Conservation (phyloP, 2,329 filamentous ascomycete species). For the Cladosporium oxysporum region DNA sequence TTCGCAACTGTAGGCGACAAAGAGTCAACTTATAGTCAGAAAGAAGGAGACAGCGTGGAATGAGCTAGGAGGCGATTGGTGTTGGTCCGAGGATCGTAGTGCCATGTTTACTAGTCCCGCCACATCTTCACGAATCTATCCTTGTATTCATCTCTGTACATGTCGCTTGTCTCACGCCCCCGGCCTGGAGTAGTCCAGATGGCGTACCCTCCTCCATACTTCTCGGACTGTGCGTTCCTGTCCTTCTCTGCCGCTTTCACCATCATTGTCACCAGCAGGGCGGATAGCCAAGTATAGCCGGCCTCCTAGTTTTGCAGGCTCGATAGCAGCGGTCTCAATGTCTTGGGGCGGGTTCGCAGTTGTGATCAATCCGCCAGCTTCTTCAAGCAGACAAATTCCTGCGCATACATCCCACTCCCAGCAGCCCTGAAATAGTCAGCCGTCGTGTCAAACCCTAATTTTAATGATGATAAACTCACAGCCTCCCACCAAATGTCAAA, state of each 20-base stretch:
- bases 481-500: conserved; percentile 85
- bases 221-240: conserved; percentile 72
- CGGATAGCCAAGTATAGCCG: conserved; percentile 72
- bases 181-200: conserved; percentile 67
- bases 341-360: conserved; percentile 70
- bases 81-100: neutral
- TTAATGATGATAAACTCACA: conserved; percentile 22
- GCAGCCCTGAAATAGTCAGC: conserved; percentile 46
- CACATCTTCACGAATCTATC: neutral
- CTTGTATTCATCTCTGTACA: neutral
- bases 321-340: conserved; percentile 56
- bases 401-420: conserved; percentile 85
- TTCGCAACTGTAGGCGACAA: neutral
- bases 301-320: conserved; percentile 64
- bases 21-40: conserved; percentile 1
- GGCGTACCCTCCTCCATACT: conserved; percentile 68
- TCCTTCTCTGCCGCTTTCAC: conserved; percentile 64
- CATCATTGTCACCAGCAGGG: conserved; percentile 62
- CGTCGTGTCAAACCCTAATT: neutral
- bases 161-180: conserved; percentile 44
- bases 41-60: neutral
- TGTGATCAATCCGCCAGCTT: conserved; percentile 73
- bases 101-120: neutral
- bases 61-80: neutral
- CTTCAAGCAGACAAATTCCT: conserved; percentile 69